Base-by-base conservation (phyloP, 495 filamentous ascomycete genomes). In the Penicillium manginii region DNA sequence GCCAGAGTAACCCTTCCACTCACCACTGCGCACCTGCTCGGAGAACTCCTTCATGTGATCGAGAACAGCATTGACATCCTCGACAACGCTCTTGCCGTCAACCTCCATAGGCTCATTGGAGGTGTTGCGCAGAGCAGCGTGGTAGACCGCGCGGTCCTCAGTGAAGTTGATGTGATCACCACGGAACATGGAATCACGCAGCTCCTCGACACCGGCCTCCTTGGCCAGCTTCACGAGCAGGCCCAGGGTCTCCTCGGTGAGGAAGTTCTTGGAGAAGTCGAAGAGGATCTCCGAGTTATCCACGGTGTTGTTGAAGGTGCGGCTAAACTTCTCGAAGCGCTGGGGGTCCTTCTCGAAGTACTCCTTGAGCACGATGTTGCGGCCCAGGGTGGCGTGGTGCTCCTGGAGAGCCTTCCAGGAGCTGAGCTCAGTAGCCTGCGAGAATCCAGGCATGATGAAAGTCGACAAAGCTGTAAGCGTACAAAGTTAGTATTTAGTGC, bases 131-230 rank as follows among this genome's bases (percentile, higher is more conserved):
- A 98, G 79, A 43, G 96, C 96, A 64, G 88, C 85, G 76, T 98
- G 94, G 80, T 96, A 97, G 60, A 98, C 94, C 61, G 94, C 94
- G 55, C 96, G 87, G 65, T 94, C 80, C 83, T 98, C 94, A 45
- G 94, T 98, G 81, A 96, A 96, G 84, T 98, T 98, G 82, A 98
- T 98, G 83, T 93, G 91, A 71, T 97, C 89, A 62, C 94, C 94
- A 35, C 85, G 86, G 77, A 98, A 98, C 93, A 98, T 97, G 57
- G 84, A 88, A 86, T 98, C 94, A 37, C 93, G 87, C 59, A 98
- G 90, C 80, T 93, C 82, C 82, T 97, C 94, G 26, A 98, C 69
- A 63, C 86, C 85, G 53, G 92, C 92, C 75, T 98, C 89, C 78
- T 94, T 86, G 57, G 94, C 94, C 22, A 98, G 84, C 79, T 94